Conservation (phyloP, 2,329 filamentous ascomycete species). For the Fonsecaea erecta region DNA sequence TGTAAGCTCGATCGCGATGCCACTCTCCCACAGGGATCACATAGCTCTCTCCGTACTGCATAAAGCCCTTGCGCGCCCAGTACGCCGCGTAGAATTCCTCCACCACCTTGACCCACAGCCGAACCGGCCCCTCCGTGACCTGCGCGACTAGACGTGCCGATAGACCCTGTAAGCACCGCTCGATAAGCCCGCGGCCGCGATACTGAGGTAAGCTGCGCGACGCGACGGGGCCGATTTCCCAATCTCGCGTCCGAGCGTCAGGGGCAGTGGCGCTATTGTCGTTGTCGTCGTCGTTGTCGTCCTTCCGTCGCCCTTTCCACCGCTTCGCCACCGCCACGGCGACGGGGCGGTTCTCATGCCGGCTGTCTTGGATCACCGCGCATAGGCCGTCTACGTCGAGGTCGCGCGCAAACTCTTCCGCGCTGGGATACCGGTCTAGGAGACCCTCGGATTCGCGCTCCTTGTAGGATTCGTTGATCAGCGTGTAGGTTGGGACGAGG, state of each 20-base stretch:
- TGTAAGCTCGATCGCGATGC: conserved; percentile 16
- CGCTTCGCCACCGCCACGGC: conserved; percentile 10
- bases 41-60: conserved; percentile 7
- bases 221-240: conserved; percentile 13
- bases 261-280: conserved; percentile 1
- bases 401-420: conserved; percentile 11
- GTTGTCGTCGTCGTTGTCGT: too few species aligned
- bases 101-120: conserved; percentile 16
- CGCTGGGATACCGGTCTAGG: conserved; percentile 14
- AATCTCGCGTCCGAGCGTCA: conserved; percentile 10
- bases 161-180: conserved; percentile 14
- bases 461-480: conserved; percentile 16
- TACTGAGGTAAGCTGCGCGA: conserved; percentile 13
- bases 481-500: conserved; percentile 8
- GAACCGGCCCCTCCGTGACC: conserved; percentile 10
- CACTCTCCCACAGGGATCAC: conserved; percentile 14
- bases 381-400: conserved; percentile 11
- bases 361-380: conserved; percentile 11
- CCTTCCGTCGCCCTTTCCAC: conserved; percentile 15
- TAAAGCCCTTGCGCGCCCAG: conserved; percentile 16
- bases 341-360: conserved; percentile 7
- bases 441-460: conserved; percentile 13
- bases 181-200: conserved; percentile 11
- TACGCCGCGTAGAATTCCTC: conserved; percentile 11
- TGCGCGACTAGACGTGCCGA: conserved; percentile 9